phyloP scores from a whole-genome alignment of 495 filamentous ascomycete species.

The Chaetomium fimeti region DNA sequence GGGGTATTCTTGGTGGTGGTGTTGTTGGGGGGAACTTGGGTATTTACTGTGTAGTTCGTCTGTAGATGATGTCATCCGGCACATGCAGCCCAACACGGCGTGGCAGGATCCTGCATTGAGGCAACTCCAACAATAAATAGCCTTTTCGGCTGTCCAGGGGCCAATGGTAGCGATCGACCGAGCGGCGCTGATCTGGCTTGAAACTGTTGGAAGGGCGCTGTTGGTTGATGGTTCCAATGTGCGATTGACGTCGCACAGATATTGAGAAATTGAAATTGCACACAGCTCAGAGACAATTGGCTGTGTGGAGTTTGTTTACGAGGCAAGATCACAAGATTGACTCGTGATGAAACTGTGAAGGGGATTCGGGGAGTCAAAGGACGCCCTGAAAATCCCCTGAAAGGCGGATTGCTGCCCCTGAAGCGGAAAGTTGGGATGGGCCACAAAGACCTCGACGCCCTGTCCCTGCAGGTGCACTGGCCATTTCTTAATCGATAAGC shows the following conservation, averaged over 20 bases:
- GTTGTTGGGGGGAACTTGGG: constrained; percentile 3
- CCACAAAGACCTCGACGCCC: too few relatives aligned
- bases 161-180: constrained; percentile 3
- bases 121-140: constrained; percentile 2
- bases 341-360: background rate
- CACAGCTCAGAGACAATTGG: background rate
- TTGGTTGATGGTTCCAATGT: background rate
- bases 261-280: background rate
- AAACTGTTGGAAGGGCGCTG: background rate
- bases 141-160: background rate
- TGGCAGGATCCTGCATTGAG: background rate
- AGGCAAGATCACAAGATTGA: background rate
- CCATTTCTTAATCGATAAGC: constrained; percentile 18
- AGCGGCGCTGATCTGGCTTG: constrained; percentile 8
- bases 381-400: background rate
- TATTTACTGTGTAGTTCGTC: constrained; percentile 14
- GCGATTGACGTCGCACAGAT: too few relatives aligned
- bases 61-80: constrained; percentile 30
- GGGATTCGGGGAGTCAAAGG: background rate
- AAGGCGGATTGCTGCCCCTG: constrained; percentile 4
- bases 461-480: constrained; percentile 13
- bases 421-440: background rate
- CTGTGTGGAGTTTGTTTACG: background rate
- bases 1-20: background rate
- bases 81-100: constrained; percentile 15